Base-by-base conservation (phyloP, 2,329 filamentous ascomycete species). In the Penicillium sclerotiorum region DNA sequence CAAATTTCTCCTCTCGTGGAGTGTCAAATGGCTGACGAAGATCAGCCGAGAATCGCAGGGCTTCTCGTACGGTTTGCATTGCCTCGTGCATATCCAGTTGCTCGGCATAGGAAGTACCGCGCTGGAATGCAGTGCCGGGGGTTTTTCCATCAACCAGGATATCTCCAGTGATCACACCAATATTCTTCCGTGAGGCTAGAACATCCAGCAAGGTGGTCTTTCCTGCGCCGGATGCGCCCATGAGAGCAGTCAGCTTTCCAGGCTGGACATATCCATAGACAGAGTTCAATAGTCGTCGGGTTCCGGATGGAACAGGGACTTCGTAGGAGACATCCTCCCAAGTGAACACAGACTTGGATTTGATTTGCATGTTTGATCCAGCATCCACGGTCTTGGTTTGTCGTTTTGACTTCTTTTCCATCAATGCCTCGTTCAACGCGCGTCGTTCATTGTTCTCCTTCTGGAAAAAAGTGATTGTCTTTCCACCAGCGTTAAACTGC, bases 151-250 rank as follows among this genome's bases (percentile, higher is more conserved):
- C 83, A 8, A 87, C 78, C 17, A 87, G 74, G 45, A 84, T 80
- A 53, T 86, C 81, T 35, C 85, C 85, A 27, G 70, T 72, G 43
- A 87, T 81, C 5, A 85, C 81, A 56, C 85, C 84, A 53, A 86
- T 83, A 56, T 81, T 86, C 68, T 84, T 85, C 48, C 85, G 73
- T 5, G 79, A 73, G 1, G 85, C 84, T 9, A 95, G 75, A 1
- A 93, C 88, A 61, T 95, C 89, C 2, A 95, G 76, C 0, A 95
- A 75, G 0, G 90, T 95, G 0, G 90, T 94, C 73, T 95, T 95
- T 41, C 90, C 90, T 4, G 90, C 90, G n/a, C 82, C 82, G 3
- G 78, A 81, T 12, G 76, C 76, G 4, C 76, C 77, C 77, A 79
- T 80, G 33, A 80, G 59, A 6, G 77, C 77, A 5, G 76, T 79